Percentiles rank a stretch among this genome's conserved stretches.
phyloP scores from a whole-genome alignment of 2,329 filamentous ascomycete genomes.

The Lomentospora prolificans region DNA sequence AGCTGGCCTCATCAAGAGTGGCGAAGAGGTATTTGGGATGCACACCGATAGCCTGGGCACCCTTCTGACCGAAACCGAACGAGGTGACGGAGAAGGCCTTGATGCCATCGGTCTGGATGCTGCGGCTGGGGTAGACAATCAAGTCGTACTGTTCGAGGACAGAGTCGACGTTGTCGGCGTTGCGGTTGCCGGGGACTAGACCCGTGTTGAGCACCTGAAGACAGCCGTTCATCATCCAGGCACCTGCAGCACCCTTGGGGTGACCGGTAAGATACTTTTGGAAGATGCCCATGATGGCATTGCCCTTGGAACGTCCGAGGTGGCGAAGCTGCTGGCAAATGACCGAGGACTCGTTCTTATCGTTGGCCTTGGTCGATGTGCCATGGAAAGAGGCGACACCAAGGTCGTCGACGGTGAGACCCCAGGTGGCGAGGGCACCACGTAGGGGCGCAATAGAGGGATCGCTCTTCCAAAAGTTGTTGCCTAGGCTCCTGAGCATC shows the following conservation, averaged over 20 bases:
- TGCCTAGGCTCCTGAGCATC: conserved; percentile 83
- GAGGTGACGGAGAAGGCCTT: conserved; percentile 99
- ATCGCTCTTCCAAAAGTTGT: conserved; percentile 98
- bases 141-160: conserved; percentile 97
- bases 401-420: conserved; percentile 92
- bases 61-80: conserved; percentile 98
- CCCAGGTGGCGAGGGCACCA: conserved; percentile 94
- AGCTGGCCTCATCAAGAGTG: conserved; percentile 79
- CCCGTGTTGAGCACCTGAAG: conserved; percentile 91
- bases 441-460: conserved; percentile 87
- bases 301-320: conserved; percentile 91
- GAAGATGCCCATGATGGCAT: conserved; percentile 93
- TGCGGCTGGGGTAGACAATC: conserved; percentile 91
- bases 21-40: conserved; percentile 95
- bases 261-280: conserved; percentile 99
- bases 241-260: conserved; percentile 96
- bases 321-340: conserved; percentile 94
- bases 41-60: conserved; percentile 91
- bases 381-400: conserved; percentile 97
- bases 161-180: conserved; percentile 94
- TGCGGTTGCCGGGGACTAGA: conserved; percentile 91
- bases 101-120: conserved; percentile 93
- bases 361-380: conserved; percentile 95
- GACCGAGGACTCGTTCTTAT: conserved; percentile 98
- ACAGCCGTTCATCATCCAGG: conserved; percentile 99